A percentile compares a stretch with the other conserved stretches of the same genome.
These are phyloP conservation scores for Cryphonectria carpinicola DNA, from an alignment of 2,329 filamentous ascomycete genomes.

Conservation along the genomic window DNA sequence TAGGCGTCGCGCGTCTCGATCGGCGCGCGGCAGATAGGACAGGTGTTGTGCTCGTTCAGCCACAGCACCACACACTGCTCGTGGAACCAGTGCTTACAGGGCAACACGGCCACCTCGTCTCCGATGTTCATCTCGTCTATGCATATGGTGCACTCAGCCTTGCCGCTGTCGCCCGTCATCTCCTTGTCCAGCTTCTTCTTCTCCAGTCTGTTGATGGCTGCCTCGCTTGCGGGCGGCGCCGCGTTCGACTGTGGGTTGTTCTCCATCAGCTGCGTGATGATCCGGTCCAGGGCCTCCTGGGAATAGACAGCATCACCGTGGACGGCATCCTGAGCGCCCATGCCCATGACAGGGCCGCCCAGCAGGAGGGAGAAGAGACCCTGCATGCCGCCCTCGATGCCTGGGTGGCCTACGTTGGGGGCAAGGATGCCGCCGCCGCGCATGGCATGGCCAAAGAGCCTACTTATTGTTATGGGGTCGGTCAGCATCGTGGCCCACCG, in stretches of 20 bases:
- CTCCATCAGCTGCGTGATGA: conserved; percentile 89
- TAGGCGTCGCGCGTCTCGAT: conserved; percentile 47
- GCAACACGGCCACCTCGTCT: conserved; percentile 75
- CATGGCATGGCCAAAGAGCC: conserved; percentile 53
- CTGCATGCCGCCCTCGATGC: conserved; percentile 48
- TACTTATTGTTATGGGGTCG: conserved; percentile 33
- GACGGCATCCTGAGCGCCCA: conserved; percentile 42
- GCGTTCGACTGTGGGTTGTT: conserved; percentile 76
- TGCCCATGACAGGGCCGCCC: conserved; percentile 47
- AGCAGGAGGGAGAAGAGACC: conserved; percentile 58
- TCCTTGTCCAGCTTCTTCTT: conserved; percentile 70
- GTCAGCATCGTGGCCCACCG: conserved; percentile 38
- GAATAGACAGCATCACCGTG: conserved; percentile 85
- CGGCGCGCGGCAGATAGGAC: conserved; percentile 75
- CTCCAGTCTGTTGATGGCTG: conserved; percentile 74
- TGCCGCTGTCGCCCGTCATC: conserved; percentile 68
- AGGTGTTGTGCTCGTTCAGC: conserved; percentile 90
- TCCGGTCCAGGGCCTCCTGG: conserved; percentile 86
- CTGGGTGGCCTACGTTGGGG: conserved; percentile 32
- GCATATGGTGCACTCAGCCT: conserved; percentile 91
- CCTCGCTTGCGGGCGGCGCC: conserved; percentile 77
- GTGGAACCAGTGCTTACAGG: conserved; percentile 95
- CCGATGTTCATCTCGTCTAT: conserved; percentile 80
- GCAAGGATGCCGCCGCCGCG: conserved; percentile 37
- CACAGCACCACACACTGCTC: conserved; percentile 79